Conservation (phyloP, 306 rosid genomes). For the Albizia julibrissin region DNA sequence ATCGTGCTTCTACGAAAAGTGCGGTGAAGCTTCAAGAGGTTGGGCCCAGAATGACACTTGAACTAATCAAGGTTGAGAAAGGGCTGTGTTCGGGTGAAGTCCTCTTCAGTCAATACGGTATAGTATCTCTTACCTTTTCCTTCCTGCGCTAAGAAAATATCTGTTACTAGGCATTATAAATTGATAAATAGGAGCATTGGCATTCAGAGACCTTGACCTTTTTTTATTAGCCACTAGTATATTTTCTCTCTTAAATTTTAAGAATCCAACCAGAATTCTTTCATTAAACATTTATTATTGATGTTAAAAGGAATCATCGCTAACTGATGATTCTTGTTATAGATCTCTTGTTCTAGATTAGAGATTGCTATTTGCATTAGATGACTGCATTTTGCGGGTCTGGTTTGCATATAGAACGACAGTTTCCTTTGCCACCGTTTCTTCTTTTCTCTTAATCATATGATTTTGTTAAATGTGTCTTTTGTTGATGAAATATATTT, state of each 20-base stretch:
- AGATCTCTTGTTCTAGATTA: slow-evolving; percentile 1
- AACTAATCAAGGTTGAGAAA: slow-evolving; percentile 84
- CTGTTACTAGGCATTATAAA: neutral
- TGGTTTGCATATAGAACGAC: neutral
- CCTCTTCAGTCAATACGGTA: slow-evolving; percentile 86
- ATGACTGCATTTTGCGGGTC: neutral
- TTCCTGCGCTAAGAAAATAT: neutral
- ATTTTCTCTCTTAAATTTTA: neutral
- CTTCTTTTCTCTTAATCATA: neutral
- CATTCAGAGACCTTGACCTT: neutral
- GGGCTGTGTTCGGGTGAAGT: slow-evolving; percentile 87
- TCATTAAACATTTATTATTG: neutral
- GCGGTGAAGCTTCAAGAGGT: slow-evolving; percentile 98
- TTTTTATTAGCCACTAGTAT: neutral
- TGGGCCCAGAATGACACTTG: slow-evolving; percentile 95
- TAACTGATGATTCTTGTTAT: neutral
- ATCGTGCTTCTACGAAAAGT: slow-evolving; percentile 84
- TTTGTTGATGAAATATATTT: neutral
- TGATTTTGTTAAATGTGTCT: neutral
- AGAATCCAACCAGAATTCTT: neutral
- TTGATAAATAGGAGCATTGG: slow-evolving; percentile 1
- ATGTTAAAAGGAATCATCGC: neutral
- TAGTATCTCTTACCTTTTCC: slow-evolving; percentile 11
- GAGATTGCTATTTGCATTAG: neutral
- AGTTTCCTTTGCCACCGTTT: neutral